Conservation (phyloP, 352 stramenopile species). For the Globisporangium polare region DNA sequence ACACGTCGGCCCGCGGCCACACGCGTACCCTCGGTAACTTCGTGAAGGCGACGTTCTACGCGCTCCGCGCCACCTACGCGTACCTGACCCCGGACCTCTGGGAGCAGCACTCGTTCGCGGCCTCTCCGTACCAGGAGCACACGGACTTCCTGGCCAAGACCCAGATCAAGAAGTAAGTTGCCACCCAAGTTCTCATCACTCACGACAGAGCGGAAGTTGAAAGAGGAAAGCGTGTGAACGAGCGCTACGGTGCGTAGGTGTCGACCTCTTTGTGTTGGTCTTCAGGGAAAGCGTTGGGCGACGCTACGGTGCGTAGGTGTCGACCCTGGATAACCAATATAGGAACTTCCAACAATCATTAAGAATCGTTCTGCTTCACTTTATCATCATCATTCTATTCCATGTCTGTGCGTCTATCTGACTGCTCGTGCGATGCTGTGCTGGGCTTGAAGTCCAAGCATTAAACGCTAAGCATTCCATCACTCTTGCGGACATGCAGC, state of each 20-base stretch:
- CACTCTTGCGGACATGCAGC: too few relatives aligned
- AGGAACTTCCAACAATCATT: slow-evolving; percentile 17
- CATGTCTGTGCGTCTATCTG: not conserved
- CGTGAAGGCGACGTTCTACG: slow-evolving; percentile 99
- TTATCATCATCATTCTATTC: not conserved
- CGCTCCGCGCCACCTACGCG: slow-evolving; percentile 96
- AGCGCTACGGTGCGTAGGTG: slow-evolving; percentile 90
- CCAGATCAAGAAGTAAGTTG: slow-evolving; percentile 85
- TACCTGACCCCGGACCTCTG: slow-evolving; percentile 99
- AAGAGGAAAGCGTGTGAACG: slow-evolving; percentile 81
- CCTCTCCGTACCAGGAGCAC: slow-evolving; percentile 98
- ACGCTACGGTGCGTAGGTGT: slow-evolving; percentile 91
- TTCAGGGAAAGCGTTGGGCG: slow-evolving; percentile 73
- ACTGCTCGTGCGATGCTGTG: not conserved
- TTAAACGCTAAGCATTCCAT: too few relatives aligned
- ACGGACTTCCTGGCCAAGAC: slow-evolving; percentile 99
- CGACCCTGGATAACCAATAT: slow-evolving; percentile 54
- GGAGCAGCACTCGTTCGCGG: slow-evolving; percentile 93
- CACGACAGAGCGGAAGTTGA: slow-evolving; percentile 16
- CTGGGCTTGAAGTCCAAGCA: too few relatives aligned
- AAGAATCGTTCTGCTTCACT: not conserved
- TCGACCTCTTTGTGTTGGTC: slow-evolving; percentile 71
- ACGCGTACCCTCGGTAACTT: slow-evolving; percentile 99
- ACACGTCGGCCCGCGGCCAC: slow-evolving; percentile 95
- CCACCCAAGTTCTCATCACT: slow-evolving; percentile 6